Evolutionary conservation across 768 basidiomycete genomes (phyloP).

Genomic region (Boletus rubescentipes): DNA sequence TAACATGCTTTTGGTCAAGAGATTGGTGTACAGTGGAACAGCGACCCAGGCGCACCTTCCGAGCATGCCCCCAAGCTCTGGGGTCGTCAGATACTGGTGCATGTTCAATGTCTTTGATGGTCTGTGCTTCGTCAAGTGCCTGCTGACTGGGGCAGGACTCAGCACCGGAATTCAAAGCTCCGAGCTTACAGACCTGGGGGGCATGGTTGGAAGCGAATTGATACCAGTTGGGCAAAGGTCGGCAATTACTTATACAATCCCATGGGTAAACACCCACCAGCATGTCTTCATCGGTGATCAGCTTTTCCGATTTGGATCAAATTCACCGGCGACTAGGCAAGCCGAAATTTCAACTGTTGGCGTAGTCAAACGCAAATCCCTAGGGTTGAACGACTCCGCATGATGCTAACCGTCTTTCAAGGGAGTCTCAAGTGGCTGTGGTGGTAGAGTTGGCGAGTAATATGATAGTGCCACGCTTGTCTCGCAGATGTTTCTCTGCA

Average conservation of each 20-base stretch:
- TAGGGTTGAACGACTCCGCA: not conserved
- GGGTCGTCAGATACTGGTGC: conserved; percentile 56
- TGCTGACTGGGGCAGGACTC: conserved; percentile 2
- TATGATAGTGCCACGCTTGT: not conserved
- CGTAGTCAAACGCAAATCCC: not conserved
- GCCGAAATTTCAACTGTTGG: not conserved
- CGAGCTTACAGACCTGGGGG: conserved; percentile 6
- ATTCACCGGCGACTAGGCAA: conserved; percentile 1
- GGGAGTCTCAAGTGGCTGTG: not conserved
- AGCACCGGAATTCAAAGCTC: not conserved
- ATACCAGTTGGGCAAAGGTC: not conserved
- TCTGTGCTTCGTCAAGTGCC: not conserved
- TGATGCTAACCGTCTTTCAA: not conserved
- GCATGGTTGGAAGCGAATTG: conserved; percentile 6
- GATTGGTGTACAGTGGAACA: no score
- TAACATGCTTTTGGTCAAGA: conserved; percentile 4
- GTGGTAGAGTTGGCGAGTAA: not conserved
- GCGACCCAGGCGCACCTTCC: conserved; percentile 44
- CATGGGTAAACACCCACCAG: conserved; percentile 2
- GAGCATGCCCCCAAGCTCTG: conserved; percentile 51
- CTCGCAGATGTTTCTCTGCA: not conserved
- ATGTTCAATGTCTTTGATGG: conserved; percentile 35
- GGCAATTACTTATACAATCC: not conserved
- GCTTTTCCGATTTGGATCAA: not conserved
- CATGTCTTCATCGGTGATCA: not conserved